Conservation (phyloP, 306 rosid genomes). For the Ormosia emarginata region DNA sequence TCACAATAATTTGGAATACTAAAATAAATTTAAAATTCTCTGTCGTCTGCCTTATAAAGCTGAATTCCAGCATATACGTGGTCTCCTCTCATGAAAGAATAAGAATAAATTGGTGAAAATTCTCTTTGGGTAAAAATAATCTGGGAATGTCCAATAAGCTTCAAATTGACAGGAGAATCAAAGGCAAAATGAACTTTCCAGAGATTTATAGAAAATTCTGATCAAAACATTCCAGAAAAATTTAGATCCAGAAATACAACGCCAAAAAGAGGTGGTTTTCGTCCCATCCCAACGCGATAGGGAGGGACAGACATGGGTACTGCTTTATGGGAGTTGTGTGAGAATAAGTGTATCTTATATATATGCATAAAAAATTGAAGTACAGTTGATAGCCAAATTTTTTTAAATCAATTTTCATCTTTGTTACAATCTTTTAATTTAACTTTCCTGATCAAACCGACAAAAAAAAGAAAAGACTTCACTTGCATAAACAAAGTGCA, state of each 20-base stretch:
- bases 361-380: not conserved
- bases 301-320: not conserved
- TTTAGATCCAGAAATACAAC: not conserved
- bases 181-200: conserved; percentile 30
- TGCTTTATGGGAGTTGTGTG: not conserved
- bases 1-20: not conserved
- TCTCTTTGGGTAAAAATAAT: conserved; percentile 15
- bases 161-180: conserved; percentile 33
- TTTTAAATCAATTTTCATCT: not conserved
- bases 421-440: not conserved
- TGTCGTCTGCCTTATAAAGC: not conserved
- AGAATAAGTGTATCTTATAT: not conserved
- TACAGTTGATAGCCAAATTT: not conserved
- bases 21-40: not conserved
- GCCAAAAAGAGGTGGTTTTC: not conserved
- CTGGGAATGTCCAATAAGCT: conserved; percentile 37
- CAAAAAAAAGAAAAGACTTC: not conserved
- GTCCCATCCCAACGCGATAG: not conserved
- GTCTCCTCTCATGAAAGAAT: conserved; percentile 21
- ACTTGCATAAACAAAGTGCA: not conserved
- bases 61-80: not conserved
- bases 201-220: not conserved
- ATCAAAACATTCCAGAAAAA: not conserved
- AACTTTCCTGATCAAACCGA: not conserved
- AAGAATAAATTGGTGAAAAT: conserved; percentile 24